A percentile compares a stretch with the other conserved stretches of the same genome.
These are phyloP conservation scores for Plenodomus biglobosus DNA, from an alignment of 2,329 filamentous ascomycete genomes.

Conservation along the genomic window DNA sequence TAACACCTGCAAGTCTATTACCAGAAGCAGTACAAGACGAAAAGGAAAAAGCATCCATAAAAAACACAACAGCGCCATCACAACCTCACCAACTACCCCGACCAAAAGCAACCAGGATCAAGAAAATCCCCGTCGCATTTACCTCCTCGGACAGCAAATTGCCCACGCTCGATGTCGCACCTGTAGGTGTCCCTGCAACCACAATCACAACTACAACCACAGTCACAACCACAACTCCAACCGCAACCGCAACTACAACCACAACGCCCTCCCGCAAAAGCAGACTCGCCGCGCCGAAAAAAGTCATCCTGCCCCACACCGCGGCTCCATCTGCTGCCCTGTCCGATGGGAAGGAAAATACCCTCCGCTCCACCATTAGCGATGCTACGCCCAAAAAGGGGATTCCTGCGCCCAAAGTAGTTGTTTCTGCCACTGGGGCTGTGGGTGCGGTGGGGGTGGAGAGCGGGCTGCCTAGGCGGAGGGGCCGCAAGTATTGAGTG, in stretches of 20 bases:
- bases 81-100: slow-evolving; percentile 17
- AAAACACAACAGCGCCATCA: slow-evolving; percentile 1
- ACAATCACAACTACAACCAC: slow-evolving; percentile 8
- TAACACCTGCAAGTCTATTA: slow-evolving; percentile 32
- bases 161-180: slow-evolving; percentile 21
- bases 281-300: slow-evolving; percentile 39
- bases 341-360: slow-evolving; percentile 27
- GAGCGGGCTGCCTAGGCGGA: slow-evolving; percentile 35
- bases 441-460: slow-evolving; percentile 12
- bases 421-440: slow-evolving; percentile 17
- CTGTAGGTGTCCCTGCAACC: slow-evolving; percentile 21
- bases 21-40: slow-evolving; percentile 32
- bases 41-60: slow-evolving; percentile 15
- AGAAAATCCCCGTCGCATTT: slow-evolving; percentile 24
- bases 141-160: slow-evolving; percentile 19
- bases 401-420: slow-evolving; percentile 25
- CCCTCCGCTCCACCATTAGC: slow-evolving; percentile 15
- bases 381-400: slow-evolving; percentile 36
- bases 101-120: slow-evolving; percentile 22
- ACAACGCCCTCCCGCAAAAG: slow-evolving; percentile 31
- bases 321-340: slow-evolving; percentile 2
- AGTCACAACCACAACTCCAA: slow-evolving; percentile 15
- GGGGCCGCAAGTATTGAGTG: slow-evolving; percentile 25
- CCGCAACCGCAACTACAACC: slow-evolving; percentile 3
- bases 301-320: slow-evolving; percentile 36